phyloP scores from a whole-genome alignment of 768 basidiomycete genomes.

The Amanita pseudoporphyria region DNA sequence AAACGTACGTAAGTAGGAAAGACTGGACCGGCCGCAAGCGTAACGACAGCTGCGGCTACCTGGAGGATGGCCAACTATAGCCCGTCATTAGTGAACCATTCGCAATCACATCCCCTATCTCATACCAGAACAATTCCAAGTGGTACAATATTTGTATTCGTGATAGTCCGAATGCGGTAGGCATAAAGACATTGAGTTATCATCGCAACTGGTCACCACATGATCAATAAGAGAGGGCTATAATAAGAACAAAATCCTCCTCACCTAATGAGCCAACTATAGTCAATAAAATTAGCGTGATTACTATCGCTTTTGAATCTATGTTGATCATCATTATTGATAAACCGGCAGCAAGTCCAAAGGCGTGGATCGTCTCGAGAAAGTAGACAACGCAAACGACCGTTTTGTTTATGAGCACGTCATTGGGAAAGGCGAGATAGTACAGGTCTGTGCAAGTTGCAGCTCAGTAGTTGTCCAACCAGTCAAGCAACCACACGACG shows the following conservation, averaged over 20 bases:
- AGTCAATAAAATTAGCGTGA: neutral
- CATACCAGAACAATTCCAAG: neutral
- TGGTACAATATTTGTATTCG: neutral
- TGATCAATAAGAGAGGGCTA: neutral
- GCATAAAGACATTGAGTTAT: slow-evolving; percentile 5
- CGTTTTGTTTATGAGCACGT: slow-evolving; percentile 7
- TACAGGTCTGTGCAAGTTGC: slow-evolving; percentile 10
- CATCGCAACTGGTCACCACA: neutral
- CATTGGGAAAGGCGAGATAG: slow-evolving; percentile 13
- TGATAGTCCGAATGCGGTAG: slow-evolving; percentile 1
- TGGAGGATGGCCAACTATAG: slow-evolving; percentile 1
- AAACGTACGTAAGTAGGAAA: neutral
- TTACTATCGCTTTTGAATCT: neutral
- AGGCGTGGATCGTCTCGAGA: slow-evolving; percentile 10
- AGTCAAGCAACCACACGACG: neutral
- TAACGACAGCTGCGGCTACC: neutral
- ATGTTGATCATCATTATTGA: slow-evolving; percentile 3
- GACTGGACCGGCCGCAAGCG: neutral
- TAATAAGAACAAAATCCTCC: neutral
- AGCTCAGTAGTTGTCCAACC: neutral
- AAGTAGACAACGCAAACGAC: slow-evolving; percentile 11
- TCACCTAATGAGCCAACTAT: neutral
- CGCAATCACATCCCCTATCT: neutral
- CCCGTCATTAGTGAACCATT: neutral
- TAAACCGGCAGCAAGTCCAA: slow-evolving; percentile 1